Conservation (phyloP, 2,329 filamentous ascomycete species). For the Trichophyton mentagrophytes region DNA sequence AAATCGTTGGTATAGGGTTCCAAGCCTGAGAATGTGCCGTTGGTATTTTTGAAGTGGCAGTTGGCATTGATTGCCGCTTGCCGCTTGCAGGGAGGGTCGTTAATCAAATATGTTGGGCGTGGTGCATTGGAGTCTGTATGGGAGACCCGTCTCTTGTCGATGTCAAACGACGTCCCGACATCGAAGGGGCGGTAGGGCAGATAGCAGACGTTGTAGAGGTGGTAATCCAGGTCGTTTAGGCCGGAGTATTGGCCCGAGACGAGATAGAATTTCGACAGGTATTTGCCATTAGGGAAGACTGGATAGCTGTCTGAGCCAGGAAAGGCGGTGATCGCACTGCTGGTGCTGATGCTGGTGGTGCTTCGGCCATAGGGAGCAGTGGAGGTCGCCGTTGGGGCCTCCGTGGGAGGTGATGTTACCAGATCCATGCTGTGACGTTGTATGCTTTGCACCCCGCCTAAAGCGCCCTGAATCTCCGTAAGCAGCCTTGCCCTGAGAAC, state of each 20-base stretch:
- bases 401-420: not conserved
- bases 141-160: not conserved
- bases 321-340: not conserved
- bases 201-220: constrained; percentile 1
- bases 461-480: not conserved
- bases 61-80: not conserved
- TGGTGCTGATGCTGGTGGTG: not conserved
- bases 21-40: not conserved
- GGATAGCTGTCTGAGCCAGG: not conserved
- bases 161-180: not conserved
- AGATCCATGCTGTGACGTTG: not conserved
- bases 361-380: not conserved
- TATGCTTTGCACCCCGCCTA: not conserved
- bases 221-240: not conserved
- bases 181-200: not conserved
- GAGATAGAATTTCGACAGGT: not conserved
- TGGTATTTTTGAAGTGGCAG: not conserved
- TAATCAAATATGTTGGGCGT: not conserved
- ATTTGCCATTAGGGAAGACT: not conserved
- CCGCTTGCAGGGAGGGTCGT: not conserved
- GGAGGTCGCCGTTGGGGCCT: not conserved
- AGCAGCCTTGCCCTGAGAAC: not conserved
- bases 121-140: not conserved
- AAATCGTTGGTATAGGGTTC: not conserved
- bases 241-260: not conserved